Base-by-base conservation (phyloP, 441 rosid genomes). In the Erodium moschatum region DNA sequence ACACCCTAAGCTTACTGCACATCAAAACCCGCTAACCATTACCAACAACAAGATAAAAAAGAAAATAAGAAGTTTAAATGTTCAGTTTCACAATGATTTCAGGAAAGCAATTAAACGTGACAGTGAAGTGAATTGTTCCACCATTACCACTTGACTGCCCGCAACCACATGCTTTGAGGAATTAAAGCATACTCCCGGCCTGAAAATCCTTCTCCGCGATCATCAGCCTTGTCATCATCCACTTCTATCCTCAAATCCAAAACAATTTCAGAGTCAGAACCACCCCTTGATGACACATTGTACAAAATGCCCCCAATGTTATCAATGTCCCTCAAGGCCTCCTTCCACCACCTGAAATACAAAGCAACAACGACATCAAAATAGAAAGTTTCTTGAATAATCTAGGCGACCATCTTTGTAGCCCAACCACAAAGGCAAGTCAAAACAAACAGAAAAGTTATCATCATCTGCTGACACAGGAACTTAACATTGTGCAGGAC, bases 151-250 rank as follows among this genome's bases (percentile, higher is more conserved):
- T 89, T 95, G 5, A 95, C 88, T 35, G 98, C 96, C 83, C 79
- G 77, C 75, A 95, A 79, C 99, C 99, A 95, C 96, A 86, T 95
- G 71, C 90, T 91, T 42, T 91, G 96, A 0, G 90, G 80, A 68
- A 95, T 91, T 88, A 95, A 85, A 3, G 99, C 99, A 81, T 79
- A 95, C 73, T 91, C 99, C 74, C 94, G 80, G 66, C 97, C 95
- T 1, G 96, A 91, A 63, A 95, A 87, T 38, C 86, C 97, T 83
- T 89, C 96, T 63, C 81, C 85, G 52, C 79, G 75, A 66, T 86
- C 89, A 68, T 83, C 81, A 67, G 82, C 79, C 70, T 31, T 83
- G 66, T 72, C 33, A 20, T 87, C 71, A 70, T 82, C 86, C 42
- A 81, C 94, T 38, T 84, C 96, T 78, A 86, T 85, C 85, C 82